Evolutionary conservation across 495 filamentous ascomycete species (phyloP), one percentile per base, ranked within the genome.

Genomic region (Penicillium lividum): DNA sequence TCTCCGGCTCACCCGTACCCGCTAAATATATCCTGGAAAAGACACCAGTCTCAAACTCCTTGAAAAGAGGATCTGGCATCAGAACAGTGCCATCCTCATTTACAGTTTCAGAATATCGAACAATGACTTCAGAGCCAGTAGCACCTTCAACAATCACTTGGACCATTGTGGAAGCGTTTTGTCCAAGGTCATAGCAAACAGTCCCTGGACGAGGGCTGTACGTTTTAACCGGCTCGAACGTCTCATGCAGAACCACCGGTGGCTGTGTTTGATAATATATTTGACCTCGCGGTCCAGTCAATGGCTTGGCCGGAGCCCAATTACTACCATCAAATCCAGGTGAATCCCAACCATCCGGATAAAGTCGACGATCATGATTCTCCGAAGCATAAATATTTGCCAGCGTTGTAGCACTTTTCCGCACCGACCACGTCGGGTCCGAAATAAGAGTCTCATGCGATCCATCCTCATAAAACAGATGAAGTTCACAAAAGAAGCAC

Each of bases 381-480:
- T 70, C 68, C 2, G 68, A 70, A 0, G 68, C 65, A 55, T 70
- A 70, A 30, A 70, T 70, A 30, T 70, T 70, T 10, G 68, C 68
- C 25, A 70, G 49, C 0, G 65, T 59, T 3, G 68, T 70, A 13
- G 68, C 68, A 22, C 68, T 70, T 36, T 66, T 70, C 10, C 52
- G 44, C 9, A 70, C 68, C 4, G 51, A 54, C 68, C 68, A 70
- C 1, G 58, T 58, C 0, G 65, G 58, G 51, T 70, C 68, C 0
- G 68, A 70, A n/a, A 70, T 66, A 15, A 70, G 43, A 15, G 59
- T 64, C 7, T 58, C 55, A 30, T 59, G 60, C 3, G 53, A 52
- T 4, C 63, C 65, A 44, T 64, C 65, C n/a, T 57, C 58, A 11
- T 68, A 68, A 38, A 64, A 63, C 15, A 68, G 50, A 54, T 70